Base-by-base conservation (phyloP, 768 basidiomycete species). In the Serpula lacrymans region DNA sequence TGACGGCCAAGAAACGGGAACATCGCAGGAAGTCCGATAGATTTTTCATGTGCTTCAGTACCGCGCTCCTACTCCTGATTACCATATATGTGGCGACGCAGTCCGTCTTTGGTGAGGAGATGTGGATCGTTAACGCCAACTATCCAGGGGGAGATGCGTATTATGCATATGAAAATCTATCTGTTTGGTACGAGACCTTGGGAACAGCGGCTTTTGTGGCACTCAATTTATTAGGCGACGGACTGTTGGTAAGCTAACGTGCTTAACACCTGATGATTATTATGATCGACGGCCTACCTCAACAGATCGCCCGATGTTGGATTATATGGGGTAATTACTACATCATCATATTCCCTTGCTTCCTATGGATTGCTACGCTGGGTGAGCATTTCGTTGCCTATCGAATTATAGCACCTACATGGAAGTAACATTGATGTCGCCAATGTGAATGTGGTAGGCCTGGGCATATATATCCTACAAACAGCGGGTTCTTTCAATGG, bases 241-340 rank as follows among this genome's bases (percentile, higher is more conserved):
- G 49, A 1, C 39, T 70, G 31, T 54, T 72, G 47, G 71, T 72
- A 37, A 33, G 64, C 9, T 25, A 22, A 22, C 16, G 18, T 20
- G 7, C 10, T 38, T 8, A 5, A 6, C 14, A 21, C 34, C 27
- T 8, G 13, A n/a, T 22, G 9, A 18, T 31, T 29, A 20, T 18
- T 30, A 24, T 14, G 21, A 18, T 43, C 6, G 7, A 27, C n/a
- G n/a, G 26, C 20, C 25, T 14, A 32, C 5, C 3, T 4, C 2
- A n/a, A 21, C 42, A 72, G 70, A 54, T 72, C 23, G 60, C 67
- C 39, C 65, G 68, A n/a, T 66, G 63, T 42, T 63, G 45, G 25
- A 49, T 64, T 21, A 48, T 72, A 13, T 70, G 64, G 55, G 41
- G 39, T 18, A 46, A 37, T 34, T 30, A 37, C 31, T 40, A 43